phyloP scores from a whole-genome alignment of 2,329 filamentous ascomycete genomes.

The Harringtonia lauricola region DNA sequence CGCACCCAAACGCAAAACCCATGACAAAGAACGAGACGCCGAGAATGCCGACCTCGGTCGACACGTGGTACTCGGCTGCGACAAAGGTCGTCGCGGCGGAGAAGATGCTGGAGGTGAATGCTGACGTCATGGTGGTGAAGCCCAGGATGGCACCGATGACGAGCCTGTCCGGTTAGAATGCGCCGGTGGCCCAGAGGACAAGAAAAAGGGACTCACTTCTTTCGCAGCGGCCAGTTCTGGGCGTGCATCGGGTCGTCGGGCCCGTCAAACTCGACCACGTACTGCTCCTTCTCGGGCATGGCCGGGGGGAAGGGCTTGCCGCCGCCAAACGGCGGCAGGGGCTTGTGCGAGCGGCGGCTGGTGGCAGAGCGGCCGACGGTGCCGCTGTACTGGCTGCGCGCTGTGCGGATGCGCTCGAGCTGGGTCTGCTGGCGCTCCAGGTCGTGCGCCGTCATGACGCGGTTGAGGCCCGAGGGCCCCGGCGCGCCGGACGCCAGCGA shows the following conservation, averaged over 20 bases:
- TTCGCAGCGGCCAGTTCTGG: slow-evolving; percentile 73
- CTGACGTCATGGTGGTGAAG: slow-evolving; percentile 59
- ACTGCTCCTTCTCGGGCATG: slow-evolving; percentile 60
- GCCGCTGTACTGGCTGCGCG: slow-evolving; percentile 55
- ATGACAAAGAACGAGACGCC: slow-evolving; percentile 62
- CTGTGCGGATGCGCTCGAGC: slow-evolving; percentile 60
- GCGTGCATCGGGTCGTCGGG: slow-evolving; percentile 74
- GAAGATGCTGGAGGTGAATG: slow-evolving; percentile 68
- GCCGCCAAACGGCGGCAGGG: slow-evolving; percentile 58
- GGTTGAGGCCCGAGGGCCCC: slow-evolving; percentile 38
- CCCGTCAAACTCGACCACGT: slow-evolving; percentile 74
- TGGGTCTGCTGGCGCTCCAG: slow-evolving; percentile 60
- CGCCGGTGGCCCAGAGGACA: no score
- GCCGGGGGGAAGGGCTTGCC: slow-evolving; percentile 66
- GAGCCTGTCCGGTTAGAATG: slow-evolving; percentile 27
- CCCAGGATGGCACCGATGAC: slow-evolving; percentile 57
- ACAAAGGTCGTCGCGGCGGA: slow-evolving; percentile 52
- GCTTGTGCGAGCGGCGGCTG: slow-evolving; percentile 35
- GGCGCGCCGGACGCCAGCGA: slow-evolving; percentile 13
- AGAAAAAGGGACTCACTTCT: slow-evolving; percentile 49
- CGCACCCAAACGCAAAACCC: slow-evolving; percentile 53
- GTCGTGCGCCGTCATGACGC: slow-evolving; percentile 53
- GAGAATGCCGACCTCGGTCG: slow-evolving; percentile 49
- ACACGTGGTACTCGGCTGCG: slow-evolving; percentile 47
- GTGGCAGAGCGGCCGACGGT: slow-evolving; percentile 52